Evolutionary conservation across 345 rosid species (phyloP), one percentile per base, ranked within the genome.

Genomic region (Melaleuca quinquenervia): DNA sequence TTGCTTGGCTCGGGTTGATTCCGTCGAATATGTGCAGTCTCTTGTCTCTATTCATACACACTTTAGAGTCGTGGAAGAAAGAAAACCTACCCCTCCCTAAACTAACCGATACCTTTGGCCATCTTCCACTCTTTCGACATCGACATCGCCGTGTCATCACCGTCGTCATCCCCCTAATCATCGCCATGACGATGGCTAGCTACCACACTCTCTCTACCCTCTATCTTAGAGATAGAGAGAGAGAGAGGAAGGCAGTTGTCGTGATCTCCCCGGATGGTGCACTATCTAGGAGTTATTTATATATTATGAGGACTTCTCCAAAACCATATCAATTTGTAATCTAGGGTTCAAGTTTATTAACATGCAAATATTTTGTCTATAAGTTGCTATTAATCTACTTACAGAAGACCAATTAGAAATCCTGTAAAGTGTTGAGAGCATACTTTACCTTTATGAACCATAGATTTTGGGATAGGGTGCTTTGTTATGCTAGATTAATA

Each of bases 131-230:
- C 48, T 3, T 18, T 36, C 0, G 13, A 9, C 78, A 8, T 4
- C 9, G 24, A 11, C 24, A 27, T 60, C 7, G 20, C 29, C 75
- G 29, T 62, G 7, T 1, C 3, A 5, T 27, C 2, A 7, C 36
- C 44, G 15, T 15, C 5, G 22, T 8, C 0, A 0, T n/a, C 18
- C 1, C 29, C 64, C 5, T 11, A 32, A 58, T 8, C 0, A 0
- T n/a, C 18, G 2, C 29, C 64, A 11, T 11, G 64, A 58, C 16
- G 16, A 7, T 51, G 16, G 6, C 52, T 51, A 5, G 18, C 5
- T 58, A 26, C n/a, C 64, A 26, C 29, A n/a, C 64, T 58, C 64
- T 13, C 15, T 58, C 16, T 11, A n/a, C n/a, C n/a, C 41, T 41
- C 41, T 41, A 2, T 41, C 41, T 4, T 41, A 4, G 41, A 41